Base-by-base conservation (phyloP, 495 filamentous ascomycete genomes). In the Daldinia concentrica region DNA sequence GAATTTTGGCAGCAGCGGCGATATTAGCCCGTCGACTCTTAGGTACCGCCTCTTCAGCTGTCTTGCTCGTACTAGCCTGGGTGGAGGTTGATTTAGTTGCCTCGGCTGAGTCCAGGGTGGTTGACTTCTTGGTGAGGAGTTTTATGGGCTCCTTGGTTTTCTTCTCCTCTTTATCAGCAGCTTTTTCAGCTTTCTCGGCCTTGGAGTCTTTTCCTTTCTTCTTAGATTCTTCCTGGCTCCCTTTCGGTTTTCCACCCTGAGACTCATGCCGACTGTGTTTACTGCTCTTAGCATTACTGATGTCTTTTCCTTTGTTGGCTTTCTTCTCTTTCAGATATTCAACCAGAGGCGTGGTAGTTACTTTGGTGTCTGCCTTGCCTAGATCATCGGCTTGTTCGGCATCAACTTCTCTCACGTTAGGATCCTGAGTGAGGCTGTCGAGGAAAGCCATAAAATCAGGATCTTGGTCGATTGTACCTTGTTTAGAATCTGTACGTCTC, bases 401-500 rank as follows among this genome's bases (percentile, higher is more conserved):
- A 14, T 82, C 82, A 27, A 76, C 77, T 11, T 82, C 80, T 37
- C 83, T 86, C 15, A 80, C 50, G 4, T 76, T 80, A 30, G 91
- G 86, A 0, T 93, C 93, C 58, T 92, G 91, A 3, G 94, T 95
- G 8, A 97, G 86, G 55, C 87, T 90, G 78, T 96, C 92, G 6
- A 99, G 87, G 75, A 98, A 99, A 22, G 87, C 87, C 80, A 97
- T 96, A 70, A 98, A 98, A 63, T 98, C 95, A 0, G 91, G 88
- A 77, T 99, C 95, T 73, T 95, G 93, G 71, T 99, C 95, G 64
- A 99, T 98, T 5, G 93, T 96, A 48, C 96, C 95, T 77, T 97
- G 92, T 3, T 95, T 90, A 64, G 87, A 87, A 84, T 99, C 95
- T 52, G 87, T 86, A 24, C 93, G 89, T 73, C 86, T 90, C 66